Conservation (phyloP, 805 yeast genomes). For the Suhomyces sp. region DNA sequence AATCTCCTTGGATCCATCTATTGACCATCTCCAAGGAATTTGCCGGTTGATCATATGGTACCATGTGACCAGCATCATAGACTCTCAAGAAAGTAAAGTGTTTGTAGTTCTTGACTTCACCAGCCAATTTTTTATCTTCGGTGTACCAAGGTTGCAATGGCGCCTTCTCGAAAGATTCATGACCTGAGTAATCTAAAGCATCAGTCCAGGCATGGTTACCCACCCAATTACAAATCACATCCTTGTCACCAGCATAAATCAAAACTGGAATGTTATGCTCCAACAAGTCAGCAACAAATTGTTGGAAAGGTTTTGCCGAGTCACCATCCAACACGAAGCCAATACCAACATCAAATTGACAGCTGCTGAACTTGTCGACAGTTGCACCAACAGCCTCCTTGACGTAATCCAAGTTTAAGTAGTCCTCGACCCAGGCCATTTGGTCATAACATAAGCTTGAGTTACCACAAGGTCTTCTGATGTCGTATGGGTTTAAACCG, state of each 20-base stretch:
- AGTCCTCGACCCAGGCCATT: slow-evolving; percentile 49
- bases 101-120: slow-evolving; percentile 34
- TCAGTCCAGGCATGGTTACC: slow-evolving; percentile 43
- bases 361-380: slow-evolving; percentile 43
- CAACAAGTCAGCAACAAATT: slow-evolving; percentile 46
- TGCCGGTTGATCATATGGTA: slow-evolving; percentile 25
- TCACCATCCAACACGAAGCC: slow-evolving; percentile 61
- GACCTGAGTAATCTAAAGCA: slow-evolving; percentile 20
- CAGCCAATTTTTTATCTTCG: slow-evolving; percentile 29
- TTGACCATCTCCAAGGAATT: slow-evolving; percentile 23
- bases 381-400: slow-evolving; percentile 59
- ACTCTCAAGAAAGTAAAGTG: slow-evolving; percentile 25
- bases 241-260: slow-evolving; percentile 47
- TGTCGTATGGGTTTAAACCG: slow-evolving; percentile 64
- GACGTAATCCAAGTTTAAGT: slow-evolving; percentile 53
- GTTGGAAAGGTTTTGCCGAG: slow-evolving; percentile 70
- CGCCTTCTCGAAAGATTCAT: slow-evolving; percentile 16
- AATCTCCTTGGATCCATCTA: slow-evolving; percentile 41
- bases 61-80: slow-evolving; percentile 28
- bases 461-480: slow-evolving; percentile 50
- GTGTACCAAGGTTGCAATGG: slow-evolving; percentile 21
- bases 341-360: slow-evolving; percentile 50
- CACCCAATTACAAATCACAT: slow-evolving; percentile 46
- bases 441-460: slow-evolving; percentile 54
- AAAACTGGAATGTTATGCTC: slow-evolving; percentile 41